Evolutionary conservation across 2,329 filamentous ascomycete species (phyloP).

Genomic region (Phaeomoniella chlamydospora): DNA sequence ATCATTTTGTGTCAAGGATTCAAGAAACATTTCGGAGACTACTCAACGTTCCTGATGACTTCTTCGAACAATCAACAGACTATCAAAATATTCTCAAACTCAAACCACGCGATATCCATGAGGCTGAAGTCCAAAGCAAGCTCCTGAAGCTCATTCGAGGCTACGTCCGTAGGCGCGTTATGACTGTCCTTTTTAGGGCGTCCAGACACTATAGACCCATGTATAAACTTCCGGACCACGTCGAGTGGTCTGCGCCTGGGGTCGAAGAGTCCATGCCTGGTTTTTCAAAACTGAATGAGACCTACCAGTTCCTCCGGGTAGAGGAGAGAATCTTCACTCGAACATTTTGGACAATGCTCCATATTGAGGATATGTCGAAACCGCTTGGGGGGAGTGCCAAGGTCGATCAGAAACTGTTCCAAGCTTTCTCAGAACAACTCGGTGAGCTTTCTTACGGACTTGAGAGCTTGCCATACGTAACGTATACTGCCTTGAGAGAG

Average conservation of each 20-base stretch:
- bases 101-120: slow-evolving; percentile 4
- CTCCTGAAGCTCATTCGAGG: slow-evolving; percentile 15
- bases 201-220: background rate
- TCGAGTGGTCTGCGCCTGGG: background rate
- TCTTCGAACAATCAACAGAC: slow-evolving; percentile 18
- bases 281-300: slow-evolving; percentile 2
- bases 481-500: background rate
- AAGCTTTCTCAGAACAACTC: background rate
- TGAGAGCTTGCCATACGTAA: background rate
- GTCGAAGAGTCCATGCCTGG: background rate
- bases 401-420: too few relatives aligned
- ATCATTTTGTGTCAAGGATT: slow-evolving; percentile 36
- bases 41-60: slow-evolving; percentile 19
- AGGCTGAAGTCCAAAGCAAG: slow-evolving; percentile 6
- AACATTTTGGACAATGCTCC: slow-evolving; percentile 15
- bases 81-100: slow-evolving; percentile 15
- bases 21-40: slow-evolving; percentile 18
- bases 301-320: slow-evolving; percentile 8
- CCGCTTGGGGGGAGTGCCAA: too few relatives aligned
- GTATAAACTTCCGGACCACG: background rate
- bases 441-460: background rate
- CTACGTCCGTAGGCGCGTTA: slow-evolving; percentile 12
- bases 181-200: slow-evolving; percentile 1
- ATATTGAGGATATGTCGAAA: slow-evolving; percentile 4
- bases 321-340: slow-evolving; percentile 16